Conservation (phyloP, 2,329 filamentous ascomycete species). For the Pseudogymnoascus sp. region DNA sequence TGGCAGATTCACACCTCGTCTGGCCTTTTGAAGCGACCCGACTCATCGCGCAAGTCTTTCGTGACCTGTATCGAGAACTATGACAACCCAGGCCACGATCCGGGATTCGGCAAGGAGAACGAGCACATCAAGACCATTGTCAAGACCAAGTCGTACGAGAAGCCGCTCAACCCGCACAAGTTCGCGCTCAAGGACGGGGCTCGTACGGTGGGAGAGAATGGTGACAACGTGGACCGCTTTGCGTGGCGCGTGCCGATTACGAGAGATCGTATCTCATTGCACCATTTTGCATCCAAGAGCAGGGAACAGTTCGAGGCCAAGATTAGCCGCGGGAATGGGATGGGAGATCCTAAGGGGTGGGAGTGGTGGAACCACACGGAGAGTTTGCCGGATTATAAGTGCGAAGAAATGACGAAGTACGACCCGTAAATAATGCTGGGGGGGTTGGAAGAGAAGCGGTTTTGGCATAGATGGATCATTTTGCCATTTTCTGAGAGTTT, state of each 20-base stretch:
- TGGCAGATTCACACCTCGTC: slow-evolving; percentile 29
- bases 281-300: slow-evolving; percentile 31
- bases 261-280: slow-evolving; percentile 25
- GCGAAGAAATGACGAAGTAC: slow-evolving; percentile 23
- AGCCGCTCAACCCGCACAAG: slow-evolving; percentile 21
- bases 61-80: slow-evolving; percentile 24
- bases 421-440: slow-evolving; percentile 15
- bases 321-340: slow-evolving; percentile 24
- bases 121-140: slow-evolving; percentile 29
- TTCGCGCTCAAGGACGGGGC: slow-evolving; percentile 19
- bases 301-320: slow-evolving; percentile 28
- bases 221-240: slow-evolving; percentile 18
- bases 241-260: slow-evolving; percentile 26
- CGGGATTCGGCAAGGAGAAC: slow-evolving; percentile 22
- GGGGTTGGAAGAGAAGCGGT: neutral
- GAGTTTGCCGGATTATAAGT: slow-evolving; percentile 20
- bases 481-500: neutral
- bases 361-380: slow-evolving; percentile 25
- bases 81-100: slow-evolving; percentile 17
- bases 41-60: slow-evolving; percentile 24
- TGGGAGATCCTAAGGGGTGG: slow-evolving; percentile 21
- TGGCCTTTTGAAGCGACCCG: slow-evolving; percentile 22
- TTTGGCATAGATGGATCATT: neutral
- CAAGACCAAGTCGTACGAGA: slow-evolving; percentile 21
- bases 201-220: slow-evolving; percentile 25